These are phyloP conservation scores for Zygnema cylindricum DNA, from an alignment of 139 green algal genomes.

Conservation along the genomic window DNA sequence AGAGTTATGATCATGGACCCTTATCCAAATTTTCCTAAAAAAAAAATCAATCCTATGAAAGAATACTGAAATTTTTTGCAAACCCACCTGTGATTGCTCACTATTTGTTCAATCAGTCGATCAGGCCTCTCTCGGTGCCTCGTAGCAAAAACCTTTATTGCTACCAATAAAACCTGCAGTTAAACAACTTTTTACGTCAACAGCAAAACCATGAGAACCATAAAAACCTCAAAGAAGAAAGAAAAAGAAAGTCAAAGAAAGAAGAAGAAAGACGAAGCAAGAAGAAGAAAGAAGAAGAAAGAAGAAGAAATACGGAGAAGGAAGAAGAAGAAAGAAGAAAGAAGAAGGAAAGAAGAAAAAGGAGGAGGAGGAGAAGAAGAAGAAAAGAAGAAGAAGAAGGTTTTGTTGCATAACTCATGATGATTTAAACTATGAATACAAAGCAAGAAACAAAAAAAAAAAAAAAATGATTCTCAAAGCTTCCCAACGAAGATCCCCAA, in stretches of 20 bases:
- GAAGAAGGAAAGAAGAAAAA: neutral
- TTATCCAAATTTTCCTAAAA: too few species aligned
- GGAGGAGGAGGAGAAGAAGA: neutral
- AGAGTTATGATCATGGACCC: too few species aligned
- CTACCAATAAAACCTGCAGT: slow-evolving; percentile 7
- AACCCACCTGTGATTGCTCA: slow-evolving; percentile 25
- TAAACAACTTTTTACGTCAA: too few species aligned
- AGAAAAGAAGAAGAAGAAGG: neutral
- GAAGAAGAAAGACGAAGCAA: neutral
- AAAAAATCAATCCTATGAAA: too few species aligned
- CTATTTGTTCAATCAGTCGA: slow-evolving; percentile 44
- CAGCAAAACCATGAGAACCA: too few species aligned
- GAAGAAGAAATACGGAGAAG: neutral
- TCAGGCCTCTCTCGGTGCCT: slow-evolving; percentile 34
- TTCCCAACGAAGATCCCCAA: neutral
- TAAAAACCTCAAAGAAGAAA: too few species aligned
- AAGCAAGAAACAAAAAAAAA: neutral
- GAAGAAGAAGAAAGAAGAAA: neutral
- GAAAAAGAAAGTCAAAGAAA: too few species aligned
- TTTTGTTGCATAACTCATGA: too few species aligned
- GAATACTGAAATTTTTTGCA: too few species aligned
- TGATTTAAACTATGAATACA: too few species aligned
- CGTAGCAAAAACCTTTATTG: slow-evolving; percentile 32
- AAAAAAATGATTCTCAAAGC: neutral
- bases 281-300: neutral